Evolutionary conservation across 1,139 yeast genomes (phyloP).

Genomic region (Debaryomyces sp.): DNA sequence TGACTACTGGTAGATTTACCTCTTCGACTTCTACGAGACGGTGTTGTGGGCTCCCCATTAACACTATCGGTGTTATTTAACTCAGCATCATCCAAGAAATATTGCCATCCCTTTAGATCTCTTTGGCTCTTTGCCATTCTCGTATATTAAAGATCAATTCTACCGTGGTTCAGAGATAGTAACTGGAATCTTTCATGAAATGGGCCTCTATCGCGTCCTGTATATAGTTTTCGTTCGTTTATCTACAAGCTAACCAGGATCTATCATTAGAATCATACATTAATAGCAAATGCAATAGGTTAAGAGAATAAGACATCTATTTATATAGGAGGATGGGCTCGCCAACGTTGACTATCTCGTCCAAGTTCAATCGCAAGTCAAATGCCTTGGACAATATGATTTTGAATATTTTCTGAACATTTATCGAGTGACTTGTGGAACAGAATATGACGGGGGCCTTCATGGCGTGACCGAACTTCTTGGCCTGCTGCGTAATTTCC

Average conservation of each 20-base stretch:
- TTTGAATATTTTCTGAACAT: conserved; percentile 92
- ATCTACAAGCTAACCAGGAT: background rate
- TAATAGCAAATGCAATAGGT: conserved; percentile 2
- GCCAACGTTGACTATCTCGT: conserved; percentile 81
- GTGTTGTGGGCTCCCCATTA: conserved; percentile 14
- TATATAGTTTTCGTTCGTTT: background rate
- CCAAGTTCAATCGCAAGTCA: conserved; percentile 80
- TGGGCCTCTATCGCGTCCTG: background rate
- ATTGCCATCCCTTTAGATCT: conserved; percentile 39
- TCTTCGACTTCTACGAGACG: conserved; percentile 23
- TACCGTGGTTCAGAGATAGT: background rate
- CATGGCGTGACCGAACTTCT: conserved; percentile 90
- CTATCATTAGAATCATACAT: conserved; percentile 6
- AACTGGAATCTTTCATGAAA: background rate
- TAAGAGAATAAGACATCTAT: conserved; percentile 12
- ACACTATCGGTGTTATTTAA: conserved; percentile 9
- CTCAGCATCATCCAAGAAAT: conserved; percentile 15
- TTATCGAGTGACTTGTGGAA: conserved; percentile 90
- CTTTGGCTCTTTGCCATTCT: conserved; percentile 26
- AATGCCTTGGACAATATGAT: conserved; percentile 90
- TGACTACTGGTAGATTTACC: conserved; percentile 16
- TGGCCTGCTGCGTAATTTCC: conserved; percentile 83
- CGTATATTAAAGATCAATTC: background rate
- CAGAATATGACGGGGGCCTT: conserved; percentile 87
- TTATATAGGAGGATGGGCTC: conserved; percentile 86